phyloP scores from a whole-genome alignment of 2,329 filamentous ascomycete genomes.

The Microsporum canis region DNA sequence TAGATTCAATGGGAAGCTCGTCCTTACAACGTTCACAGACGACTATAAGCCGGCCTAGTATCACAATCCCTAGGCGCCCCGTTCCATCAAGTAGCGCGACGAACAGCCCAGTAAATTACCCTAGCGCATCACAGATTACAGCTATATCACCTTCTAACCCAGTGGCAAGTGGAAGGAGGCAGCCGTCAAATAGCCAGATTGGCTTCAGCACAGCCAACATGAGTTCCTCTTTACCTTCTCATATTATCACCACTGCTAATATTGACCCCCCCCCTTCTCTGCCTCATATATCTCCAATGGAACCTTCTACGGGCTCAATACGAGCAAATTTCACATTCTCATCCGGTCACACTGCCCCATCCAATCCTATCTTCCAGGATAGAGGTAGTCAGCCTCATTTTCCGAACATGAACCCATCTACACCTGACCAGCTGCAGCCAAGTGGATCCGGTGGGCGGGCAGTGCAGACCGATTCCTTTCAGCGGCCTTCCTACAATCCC shows the following conservation, averaged over 20 bases:
- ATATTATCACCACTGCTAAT: not conserved
- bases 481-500: not conserved
- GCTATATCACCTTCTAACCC: not conserved
- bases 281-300: not conserved
- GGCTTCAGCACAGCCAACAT: not conserved
- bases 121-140: not conserved
- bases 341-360: not conserved
- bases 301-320: not conserved
- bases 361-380: not conserved
- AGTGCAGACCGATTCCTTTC: not conserved
- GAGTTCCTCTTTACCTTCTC: not conserved
- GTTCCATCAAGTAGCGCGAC: not conserved
- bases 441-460: not conserved
- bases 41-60: constrained; percentile 5
- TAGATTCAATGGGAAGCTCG: constrained; percentile 17
- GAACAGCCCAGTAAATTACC: not conserved
- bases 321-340: not conserved
- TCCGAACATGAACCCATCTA: not conserved
- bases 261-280: not conserved
- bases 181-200: not conserved
- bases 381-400: not conserved
- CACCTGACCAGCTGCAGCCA: not conserved
- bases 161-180: not conserved
- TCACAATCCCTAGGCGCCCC: not conserved
- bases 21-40: constrained; percentile 8